Evolutionary conservation across 805 yeast species (phyloP).

Genomic region (Pichia kluyveri): DNA sequence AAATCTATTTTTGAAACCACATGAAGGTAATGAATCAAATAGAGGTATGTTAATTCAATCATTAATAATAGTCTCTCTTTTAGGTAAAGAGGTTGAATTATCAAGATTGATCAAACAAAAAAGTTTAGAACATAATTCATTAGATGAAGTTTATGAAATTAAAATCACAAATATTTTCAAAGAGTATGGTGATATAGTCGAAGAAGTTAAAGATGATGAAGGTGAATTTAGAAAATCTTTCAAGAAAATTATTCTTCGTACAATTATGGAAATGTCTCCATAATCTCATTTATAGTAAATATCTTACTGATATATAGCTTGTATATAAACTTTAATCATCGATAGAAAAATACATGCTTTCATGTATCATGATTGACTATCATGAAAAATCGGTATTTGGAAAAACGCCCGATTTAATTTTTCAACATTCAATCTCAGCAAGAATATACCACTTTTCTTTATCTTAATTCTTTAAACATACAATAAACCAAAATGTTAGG

Average conservation of each 20-base stretch:
- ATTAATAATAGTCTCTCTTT: constrained; percentile 18
- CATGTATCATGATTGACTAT: too few relatives aligned
- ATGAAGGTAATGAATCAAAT: constrained; percentile 10
- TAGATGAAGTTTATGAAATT: constrained; percentile 16
- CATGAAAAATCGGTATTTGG: too few relatives aligned
- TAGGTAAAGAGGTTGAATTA: constrained; percentile 22
- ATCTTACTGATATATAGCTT: not conserved
- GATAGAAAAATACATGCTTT: not conserved
- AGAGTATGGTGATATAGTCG: constrained; percentile 23
- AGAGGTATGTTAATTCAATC: constrained; percentile 21
- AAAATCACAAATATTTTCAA: constrained; percentile 20
- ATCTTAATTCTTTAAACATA: too few relatives aligned
- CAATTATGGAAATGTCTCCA: constrained; percentile 13
- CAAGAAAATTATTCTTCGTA: constrained; percentile 10
- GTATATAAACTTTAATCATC: not conserved
- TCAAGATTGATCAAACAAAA: constrained; percentile 25
- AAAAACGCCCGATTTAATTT: too few relatives aligned
- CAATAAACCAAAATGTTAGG: not conserved
- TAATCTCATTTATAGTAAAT: not conserved
- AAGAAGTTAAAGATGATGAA: constrained; percentile 12
- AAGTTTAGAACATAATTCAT: constrained; percentile 18
- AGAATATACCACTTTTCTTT: not conserved
- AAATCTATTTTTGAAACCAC: constrained; percentile 14
- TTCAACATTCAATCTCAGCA: not conserved
- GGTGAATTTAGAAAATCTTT: constrained; percentile 12